phyloP scores from a whole-genome alignment of 2,329 filamentous ascomycete genomes.

The Fusarium newnesense region DNA sequence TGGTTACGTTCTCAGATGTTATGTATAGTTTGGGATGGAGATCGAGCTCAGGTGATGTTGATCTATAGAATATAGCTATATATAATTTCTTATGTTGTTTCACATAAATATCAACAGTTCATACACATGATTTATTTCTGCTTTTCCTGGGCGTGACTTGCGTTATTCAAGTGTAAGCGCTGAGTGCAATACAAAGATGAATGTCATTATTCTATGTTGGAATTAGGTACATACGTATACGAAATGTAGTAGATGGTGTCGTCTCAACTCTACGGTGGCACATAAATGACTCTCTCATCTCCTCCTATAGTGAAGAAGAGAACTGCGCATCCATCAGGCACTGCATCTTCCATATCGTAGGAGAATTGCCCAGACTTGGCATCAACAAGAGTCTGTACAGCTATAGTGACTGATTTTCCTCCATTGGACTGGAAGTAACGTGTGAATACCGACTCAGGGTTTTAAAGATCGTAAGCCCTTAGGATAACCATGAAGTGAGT shows the following conservation, averaged over 20 bases:
- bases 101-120: not conserved
- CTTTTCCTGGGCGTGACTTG: too few relatives aligned
- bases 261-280: not conserved
- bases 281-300: not conserved
- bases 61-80: not conserved
- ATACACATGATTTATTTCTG: too few relatives aligned
- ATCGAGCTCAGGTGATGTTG: not conserved
- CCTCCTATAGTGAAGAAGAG: not conserved
- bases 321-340: not conserved
- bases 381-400: not conserved
- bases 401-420: not conserved
- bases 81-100: not conserved
- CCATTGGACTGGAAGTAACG: not conserved
- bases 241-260: not conserved
- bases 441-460: not conserved
- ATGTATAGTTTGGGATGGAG: not conserved
- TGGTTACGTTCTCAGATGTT: slow-evolving; percentile 1
- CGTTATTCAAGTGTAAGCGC: too few relatives aligned
- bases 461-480: not conserved
- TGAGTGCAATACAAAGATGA: not conserved
- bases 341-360: not conserved
- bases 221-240: not conserved
- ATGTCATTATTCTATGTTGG: not conserved
- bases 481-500: not conserved
- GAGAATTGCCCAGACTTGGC: not conserved